Evolutionary conservation across 1,139 yeast genomes (phyloP).

Genomic region (Chernovozyma aurita): DNA sequence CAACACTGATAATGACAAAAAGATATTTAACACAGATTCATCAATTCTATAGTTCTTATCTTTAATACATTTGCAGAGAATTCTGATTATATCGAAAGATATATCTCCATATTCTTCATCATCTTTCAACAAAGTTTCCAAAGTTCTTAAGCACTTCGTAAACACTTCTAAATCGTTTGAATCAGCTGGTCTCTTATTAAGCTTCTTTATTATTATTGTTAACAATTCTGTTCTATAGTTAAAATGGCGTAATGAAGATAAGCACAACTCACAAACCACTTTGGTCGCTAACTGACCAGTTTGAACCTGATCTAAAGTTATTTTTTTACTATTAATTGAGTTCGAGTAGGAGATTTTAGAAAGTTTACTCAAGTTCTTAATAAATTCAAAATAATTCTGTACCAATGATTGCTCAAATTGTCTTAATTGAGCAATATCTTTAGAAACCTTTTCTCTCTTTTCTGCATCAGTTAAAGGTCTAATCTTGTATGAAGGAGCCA

Average conservation of each 20-base stretch:
- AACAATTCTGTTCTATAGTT: slow-evolving; percentile 74
- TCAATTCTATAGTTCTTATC: slow-evolving; percentile 77
- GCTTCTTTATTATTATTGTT: slow-evolving; percentile 59
- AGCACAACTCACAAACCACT: slow-evolving; percentile 73
- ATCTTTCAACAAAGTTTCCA: slow-evolving; percentile 60
- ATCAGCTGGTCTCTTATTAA: slow-evolving; percentile 51
- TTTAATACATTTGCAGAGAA: slow-evolving; percentile 65
- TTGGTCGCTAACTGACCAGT: slow-evolving; percentile 60
- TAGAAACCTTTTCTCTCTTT: slow-evolving; percentile 74
- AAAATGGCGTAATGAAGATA: slow-evolving; percentile 68
- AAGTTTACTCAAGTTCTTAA: slow-evolving; percentile 48
- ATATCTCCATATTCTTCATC: slow-evolving; percentile 80
- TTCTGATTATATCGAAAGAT: slow-evolving; percentile 66
- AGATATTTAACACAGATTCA: slow-evolving; percentile 72
- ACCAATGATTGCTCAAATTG: slow-evolving; percentile 77
- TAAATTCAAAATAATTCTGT: slow-evolving; percentile 62
- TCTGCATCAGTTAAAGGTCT: slow-evolving; percentile 80
- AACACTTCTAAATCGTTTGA: slow-evolving; percentile 47
- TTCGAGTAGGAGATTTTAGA: slow-evolving; percentile 38
- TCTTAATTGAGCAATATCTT: slow-evolving; percentile 73
- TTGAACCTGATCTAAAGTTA: slow-evolving; percentile 32
- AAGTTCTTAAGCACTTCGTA: slow-evolving; percentile 54
- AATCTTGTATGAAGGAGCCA: slow-evolving; percentile 86
- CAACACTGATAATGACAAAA: slow-evolving; percentile 68
- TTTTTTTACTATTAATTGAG: slow-evolving; percentile 36